Conservation (phyloP, 768 basidiomycete species). For the Termitomyces sp. region DNA sequence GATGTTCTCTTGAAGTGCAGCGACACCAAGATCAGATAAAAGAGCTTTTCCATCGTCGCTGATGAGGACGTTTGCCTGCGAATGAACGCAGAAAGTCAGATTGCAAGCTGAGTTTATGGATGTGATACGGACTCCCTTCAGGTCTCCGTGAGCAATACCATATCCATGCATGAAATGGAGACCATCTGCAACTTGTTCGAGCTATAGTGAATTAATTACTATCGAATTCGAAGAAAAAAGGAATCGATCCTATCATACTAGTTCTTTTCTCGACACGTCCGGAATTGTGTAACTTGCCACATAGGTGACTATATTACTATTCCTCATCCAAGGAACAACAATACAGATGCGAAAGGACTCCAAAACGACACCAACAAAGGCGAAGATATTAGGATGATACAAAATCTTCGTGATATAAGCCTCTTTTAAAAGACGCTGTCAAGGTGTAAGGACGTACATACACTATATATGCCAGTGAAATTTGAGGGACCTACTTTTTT, state of each 20-base stretch:
- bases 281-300: not conserved
- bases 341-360: constrained; percentile 15
- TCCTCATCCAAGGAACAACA: constrained; percentile 24
- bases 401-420: constrained; percentile 16
- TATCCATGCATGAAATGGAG: constrained; percentile 20
- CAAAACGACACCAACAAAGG: constrained; percentile 17
- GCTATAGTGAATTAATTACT: constrained; percentile 9
- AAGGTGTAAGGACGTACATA: not conserved
- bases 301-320: constrained; percentile 18
- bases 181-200: constrained; percentile 22
- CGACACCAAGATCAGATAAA: constrained; percentile 10
- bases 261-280: constrained; percentile 7
- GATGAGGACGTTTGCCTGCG: constrained; percentile 11
- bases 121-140: constrained; percentile 27
- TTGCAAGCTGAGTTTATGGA: not conserved
- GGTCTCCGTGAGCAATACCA: constrained; percentile 31
- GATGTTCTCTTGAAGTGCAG: constrained; percentile 4
- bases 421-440: constrained; percentile 16
- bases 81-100: too few relatives aligned
- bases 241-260: not conserved
- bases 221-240: not conserved
- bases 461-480: not conserved
- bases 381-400: constrained; percentile 16
- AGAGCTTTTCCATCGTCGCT: constrained; percentile 7
- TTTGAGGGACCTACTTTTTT: constrained; percentile 3